Percentiles rank a stretch among this genome's conserved stretches.
Conservation (phyloP, 352 stramenopile genomes). For the Saprolegnia parasitica region DNA sequence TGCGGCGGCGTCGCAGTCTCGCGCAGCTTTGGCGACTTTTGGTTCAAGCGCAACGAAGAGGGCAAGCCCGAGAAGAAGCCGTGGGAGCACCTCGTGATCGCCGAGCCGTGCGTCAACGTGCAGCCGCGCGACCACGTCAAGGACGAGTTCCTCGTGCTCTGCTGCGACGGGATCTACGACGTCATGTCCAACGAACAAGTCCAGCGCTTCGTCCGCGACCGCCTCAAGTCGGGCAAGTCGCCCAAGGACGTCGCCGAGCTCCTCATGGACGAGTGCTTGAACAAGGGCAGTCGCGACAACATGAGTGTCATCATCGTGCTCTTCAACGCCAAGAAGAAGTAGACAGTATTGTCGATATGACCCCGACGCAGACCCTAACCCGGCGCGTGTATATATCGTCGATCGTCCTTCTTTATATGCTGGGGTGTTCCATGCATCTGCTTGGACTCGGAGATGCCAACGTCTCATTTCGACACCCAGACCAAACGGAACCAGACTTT, state of each 20-base stretch:
- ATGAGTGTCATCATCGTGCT: conserved; percentile 84
- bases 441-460: too few relatives aligned
- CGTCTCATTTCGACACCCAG: too few relatives aligned
- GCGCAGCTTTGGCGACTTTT: conserved; percentile 84
- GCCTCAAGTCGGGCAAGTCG: conserved; percentile 54
- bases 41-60: conserved; percentile 80
- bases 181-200: conserved; percentile 93
- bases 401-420: too few relatives aligned
- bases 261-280: conserved; percentile 76
- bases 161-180: conserved; percentile 92
- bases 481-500: too few relatives aligned
- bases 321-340: conserved; percentile 40
- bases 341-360: neutral
- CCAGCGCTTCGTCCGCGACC: conserved; percentile 83
- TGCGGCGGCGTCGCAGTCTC: conserved; percentile 85
- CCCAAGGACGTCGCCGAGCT: conserved; percentile 69
- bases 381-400: neutral
- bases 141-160: conserved; percentile 91
- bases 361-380: neutral
- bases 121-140: conserved; percentile 68
- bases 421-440: too few relatives aligned
- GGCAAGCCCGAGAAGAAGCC: conserved; percentile 72
- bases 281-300: conserved; percentile 80
- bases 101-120: conserved; percentile 74
- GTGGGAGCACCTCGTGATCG: conserved; percentile 81